Evolutionary conservation across 2,329 filamentous ascomycete genomes (phyloP).

Genomic region (Colletotrichum cereale): DNA sequence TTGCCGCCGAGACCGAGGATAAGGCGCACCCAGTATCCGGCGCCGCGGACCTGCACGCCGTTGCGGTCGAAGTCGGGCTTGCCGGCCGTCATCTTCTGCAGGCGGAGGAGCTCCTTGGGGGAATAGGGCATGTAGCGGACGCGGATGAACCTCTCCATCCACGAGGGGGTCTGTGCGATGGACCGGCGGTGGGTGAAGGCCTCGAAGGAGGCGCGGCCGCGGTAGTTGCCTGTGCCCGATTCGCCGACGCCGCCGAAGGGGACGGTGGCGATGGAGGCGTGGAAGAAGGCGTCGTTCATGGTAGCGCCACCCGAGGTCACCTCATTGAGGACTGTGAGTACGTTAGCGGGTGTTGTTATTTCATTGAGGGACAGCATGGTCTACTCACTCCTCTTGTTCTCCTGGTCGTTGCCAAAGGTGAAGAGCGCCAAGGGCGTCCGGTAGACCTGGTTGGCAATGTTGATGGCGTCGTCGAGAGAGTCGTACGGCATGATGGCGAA

Average conservation of each 20-base stretch:
- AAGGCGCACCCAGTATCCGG: conserved; percentile 67
- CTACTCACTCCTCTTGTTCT: conserved; percentile 77
- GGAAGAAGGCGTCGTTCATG: conserved; percentile 70
- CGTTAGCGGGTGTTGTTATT: conserved; percentile 18
- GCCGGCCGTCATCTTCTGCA: conserved; percentile 56
- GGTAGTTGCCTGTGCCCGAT: conserved; percentile 81
- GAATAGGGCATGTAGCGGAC: conserved; percentile 77
- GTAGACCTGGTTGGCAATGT: conserved; percentile 83
- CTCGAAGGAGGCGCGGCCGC: conserved; percentile 81
- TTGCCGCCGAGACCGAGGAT: conserved; percentile 65
- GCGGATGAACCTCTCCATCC: conserved; percentile 76
- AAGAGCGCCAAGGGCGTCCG: conserved; percentile 87
- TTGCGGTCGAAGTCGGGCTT: conserved; percentile 74
- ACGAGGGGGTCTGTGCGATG: conserved; percentile 72
- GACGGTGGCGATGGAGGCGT: conserved; percentile 75
- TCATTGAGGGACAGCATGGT: background rate
- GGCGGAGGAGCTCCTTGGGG: conserved; percentile 57
- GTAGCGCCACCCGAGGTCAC: conserved; percentile 77
- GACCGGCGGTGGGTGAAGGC: conserved; percentile 71
- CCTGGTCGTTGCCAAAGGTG: conserved; percentile 84
- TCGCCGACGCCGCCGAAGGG: conserved; percentile 88
- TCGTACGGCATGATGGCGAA: conserved; percentile 85
- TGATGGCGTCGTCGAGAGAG: conserved; percentile 86
- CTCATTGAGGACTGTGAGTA: conserved; percentile 65
- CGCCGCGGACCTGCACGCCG: conserved; percentile 63